Conservation (phyloP, 106 monocot species). For the Acorus calamus region DNA sequence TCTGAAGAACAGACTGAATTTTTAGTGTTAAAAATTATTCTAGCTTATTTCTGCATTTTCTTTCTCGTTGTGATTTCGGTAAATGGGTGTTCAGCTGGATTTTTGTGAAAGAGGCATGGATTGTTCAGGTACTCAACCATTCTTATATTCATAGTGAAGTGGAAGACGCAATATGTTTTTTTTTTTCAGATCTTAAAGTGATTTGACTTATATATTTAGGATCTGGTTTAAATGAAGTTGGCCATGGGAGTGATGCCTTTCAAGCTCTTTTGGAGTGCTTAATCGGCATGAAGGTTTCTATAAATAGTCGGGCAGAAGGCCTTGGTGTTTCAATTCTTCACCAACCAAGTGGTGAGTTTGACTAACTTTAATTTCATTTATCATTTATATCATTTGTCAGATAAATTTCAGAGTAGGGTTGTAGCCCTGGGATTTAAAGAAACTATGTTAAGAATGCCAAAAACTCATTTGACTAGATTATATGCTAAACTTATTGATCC, state of each 20-base stretch:
- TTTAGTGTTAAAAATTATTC: slow-evolving; percentile 9
- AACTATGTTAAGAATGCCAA: no score
- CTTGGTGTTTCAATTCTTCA: slow-evolving; percentile 35
- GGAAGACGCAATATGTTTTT: background rate
- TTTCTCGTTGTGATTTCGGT: slow-evolving; percentile 3
- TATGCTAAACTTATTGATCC: no score
- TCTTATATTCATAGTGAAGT: background rate
- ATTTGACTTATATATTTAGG: slow-evolving; percentile 1
- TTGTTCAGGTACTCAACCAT: slow-evolving; percentile 14
- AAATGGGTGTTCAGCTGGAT: slow-evolving; percentile 29
- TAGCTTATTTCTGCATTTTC: background rate
- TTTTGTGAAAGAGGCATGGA: slow-evolving; percentile 20
- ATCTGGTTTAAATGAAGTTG: slow-evolving; percentile 12
- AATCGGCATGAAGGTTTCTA: slow-evolving; percentile 51
- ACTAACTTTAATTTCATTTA: background rate
- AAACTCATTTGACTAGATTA: no score
- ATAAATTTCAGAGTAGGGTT: background rate
- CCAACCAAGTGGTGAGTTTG: slow-evolving; percentile 49
- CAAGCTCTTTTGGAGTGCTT: slow-evolving; percentile 49
- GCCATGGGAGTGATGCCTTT: slow-evolving; percentile 18
- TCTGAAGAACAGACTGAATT: background rate
- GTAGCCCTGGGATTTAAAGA: no score
- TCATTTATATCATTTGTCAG: background rate
- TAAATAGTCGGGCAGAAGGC: slow-evolving; percentile 24
- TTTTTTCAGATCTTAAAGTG: background rate